These are phyloP conservation scores for Reticulascus tulasneorum DNA, from an alignment of 2,329 filamentous ascomycete species.

Conservation along the genomic window DNA sequence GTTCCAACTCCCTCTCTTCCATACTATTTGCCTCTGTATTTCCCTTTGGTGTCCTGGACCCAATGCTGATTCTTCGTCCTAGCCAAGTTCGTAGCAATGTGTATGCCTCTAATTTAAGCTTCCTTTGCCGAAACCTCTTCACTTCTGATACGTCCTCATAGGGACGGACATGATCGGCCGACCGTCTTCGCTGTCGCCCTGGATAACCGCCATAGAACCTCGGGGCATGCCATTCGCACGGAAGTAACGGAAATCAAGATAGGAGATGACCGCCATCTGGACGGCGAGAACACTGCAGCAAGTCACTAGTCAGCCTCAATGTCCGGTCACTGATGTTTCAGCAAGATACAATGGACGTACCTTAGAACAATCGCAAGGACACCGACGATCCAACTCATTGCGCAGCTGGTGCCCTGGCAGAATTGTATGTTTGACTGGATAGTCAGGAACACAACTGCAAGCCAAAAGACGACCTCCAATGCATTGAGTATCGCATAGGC, in stretches of 20 bases:
- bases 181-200: constrained; percentile 3
- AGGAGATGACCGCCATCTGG: constrained; percentile 7
- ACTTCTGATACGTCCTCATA: not conserved
- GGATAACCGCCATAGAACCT: constrained; percentile 1
- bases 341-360: not conserved
- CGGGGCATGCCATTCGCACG: constrained; percentile 4
- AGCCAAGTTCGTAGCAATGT: constrained; percentile 14
- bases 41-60: no score
- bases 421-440: constrained; percentile 5
- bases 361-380: constrained; percentile 6
- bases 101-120: constrained; percentile 4
- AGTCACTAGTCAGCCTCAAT: no score
- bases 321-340: not conserved
- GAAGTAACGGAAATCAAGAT: constrained; percentile 7
- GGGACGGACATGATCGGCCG: not conserved
- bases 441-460: constrained; percentile 20
- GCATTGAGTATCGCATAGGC: constrained; percentile 35
- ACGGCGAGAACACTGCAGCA: constrained; percentile 5
- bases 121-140: no score
- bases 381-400: constrained; percentile 8
- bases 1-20: no score
- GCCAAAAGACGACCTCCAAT: constrained; percentile 39
- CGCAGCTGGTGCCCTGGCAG: constrained; percentile 10
- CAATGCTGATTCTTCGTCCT: not conserved
- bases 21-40: no score